Percentiles rank a stretch among this genome's conserved stretches.
Evolutionary conservation across 1,284 basidiomycete species (phyloP).

Genomic region (Exobasidium cylindrosporum): DNA sequence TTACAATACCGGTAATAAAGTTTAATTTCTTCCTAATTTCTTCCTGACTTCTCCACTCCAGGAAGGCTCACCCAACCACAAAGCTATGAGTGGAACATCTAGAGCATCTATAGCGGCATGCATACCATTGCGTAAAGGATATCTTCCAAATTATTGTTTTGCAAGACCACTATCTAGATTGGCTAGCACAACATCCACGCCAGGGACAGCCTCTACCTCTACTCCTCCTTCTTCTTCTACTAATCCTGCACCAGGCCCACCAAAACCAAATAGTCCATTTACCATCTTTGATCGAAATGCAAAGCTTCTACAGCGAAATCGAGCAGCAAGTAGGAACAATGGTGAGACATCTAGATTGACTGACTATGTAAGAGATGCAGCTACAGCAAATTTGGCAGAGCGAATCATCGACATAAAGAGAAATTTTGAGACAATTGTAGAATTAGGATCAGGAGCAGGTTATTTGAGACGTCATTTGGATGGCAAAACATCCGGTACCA

Average conservation of each 20-base stretch:
- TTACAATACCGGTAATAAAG: too few species aligned
- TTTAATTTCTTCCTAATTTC: too few species aligned
- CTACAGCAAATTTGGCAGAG: conserved; percentile 86
- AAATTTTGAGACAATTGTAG: conserved; percentile 75
- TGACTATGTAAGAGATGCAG: conserved; percentile 87
- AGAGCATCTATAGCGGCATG: too few species aligned
- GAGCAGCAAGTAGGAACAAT: conserved; percentile 65
- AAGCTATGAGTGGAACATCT: too few species aligned
- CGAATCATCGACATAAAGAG: conserved; percentile 83
- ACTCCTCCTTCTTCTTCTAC: background rate
- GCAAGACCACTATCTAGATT: background rate
- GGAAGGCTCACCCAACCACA: too few species aligned
- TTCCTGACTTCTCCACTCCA: too few species aligned
- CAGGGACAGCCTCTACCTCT: background rate
- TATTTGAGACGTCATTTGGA: conserved; percentile 84
- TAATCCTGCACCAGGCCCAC: conserved; percentile 41
- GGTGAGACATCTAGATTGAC: conserved; percentile 67
- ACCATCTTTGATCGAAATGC: conserved; percentile 76
- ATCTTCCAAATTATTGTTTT: too few species aligned
- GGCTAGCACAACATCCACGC: background rate
- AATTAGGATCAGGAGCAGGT: conserved; percentile 90
- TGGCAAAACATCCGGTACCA: conserved; percentile 62
- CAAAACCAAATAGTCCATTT: conserved; percentile 45
- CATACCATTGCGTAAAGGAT: too few species aligned
- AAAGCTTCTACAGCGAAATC: conserved; percentile 79